phyloP scores from a whole-genome alignment of 352 stramenopile species.

The Globisporangium paroecandrum region DNA sequence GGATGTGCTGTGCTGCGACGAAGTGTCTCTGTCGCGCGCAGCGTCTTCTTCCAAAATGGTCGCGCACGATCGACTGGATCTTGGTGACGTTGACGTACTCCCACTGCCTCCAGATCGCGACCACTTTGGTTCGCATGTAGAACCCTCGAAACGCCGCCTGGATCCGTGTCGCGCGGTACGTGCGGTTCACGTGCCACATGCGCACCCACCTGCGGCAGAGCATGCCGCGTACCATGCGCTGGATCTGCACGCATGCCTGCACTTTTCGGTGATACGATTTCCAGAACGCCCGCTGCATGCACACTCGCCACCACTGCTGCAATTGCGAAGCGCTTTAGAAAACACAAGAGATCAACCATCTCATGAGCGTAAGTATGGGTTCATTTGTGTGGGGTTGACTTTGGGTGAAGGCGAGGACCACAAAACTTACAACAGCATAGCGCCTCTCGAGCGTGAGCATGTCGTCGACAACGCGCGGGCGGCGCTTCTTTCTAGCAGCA shows the following conservation, averaged over 20 bases:
- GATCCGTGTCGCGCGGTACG: conserved; percentile 43
- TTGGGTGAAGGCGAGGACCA: not conserved
- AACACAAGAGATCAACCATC: not conserved
- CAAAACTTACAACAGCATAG: conserved; percentile 32
- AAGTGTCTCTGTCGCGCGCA: conserved; percentile 14
- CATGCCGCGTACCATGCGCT: conserved; percentile 49
- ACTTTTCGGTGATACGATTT: conserved; percentile 38
- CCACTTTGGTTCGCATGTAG: conserved; percentile 35
- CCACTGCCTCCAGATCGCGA: conserved; percentile 53
- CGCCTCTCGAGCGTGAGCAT: conserved; percentile 63
- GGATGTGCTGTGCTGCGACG: conserved; percentile 54
- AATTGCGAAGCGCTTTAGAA: conserved; percentile 36
- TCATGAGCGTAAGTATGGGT: not conserved
- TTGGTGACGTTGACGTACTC: conserved; percentile 51
- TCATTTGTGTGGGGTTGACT: no score
- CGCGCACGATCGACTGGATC: conserved; percentile 64
- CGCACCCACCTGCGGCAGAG: conserved; percentile 44
- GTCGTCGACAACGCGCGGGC: conserved; percentile 64
- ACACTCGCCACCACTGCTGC: conserved; percentile 56
- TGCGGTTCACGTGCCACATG: conserved; percentile 56
- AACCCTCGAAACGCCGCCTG: conserved; percentile 60
- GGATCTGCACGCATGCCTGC: conserved; percentile 42
- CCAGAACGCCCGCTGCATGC: conserved; percentile 45
- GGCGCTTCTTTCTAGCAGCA: conserved; percentile 35
- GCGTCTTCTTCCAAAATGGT: conserved; percentile 30